Base-by-base conservation (phyloP, 768 basidiomycete genomes). In the Leccinellum rugosiceps region DNA sequence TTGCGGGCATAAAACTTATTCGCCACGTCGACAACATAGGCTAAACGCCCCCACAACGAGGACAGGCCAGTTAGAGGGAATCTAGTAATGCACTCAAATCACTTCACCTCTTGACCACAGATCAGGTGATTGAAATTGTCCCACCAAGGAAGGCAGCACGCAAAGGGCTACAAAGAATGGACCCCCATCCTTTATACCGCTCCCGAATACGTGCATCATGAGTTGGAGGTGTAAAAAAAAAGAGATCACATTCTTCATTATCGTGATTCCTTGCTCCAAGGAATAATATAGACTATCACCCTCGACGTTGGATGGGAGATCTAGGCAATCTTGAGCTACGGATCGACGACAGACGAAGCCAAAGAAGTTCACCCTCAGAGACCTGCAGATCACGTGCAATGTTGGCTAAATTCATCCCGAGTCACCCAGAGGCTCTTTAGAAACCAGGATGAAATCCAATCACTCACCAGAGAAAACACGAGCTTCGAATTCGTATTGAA, bases 1-100 rank as follows among this genome's bases (percentile, higher is more conserved):
- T 69, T 68, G 15, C 69, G 69, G 21, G 62, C 21, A 9, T 64
- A 71, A 52, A 56, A 61, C n/a, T 17, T 48, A 41, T 69, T 68
- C 9, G 34, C 45, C 1, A 58, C 53, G 4, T 58, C 43, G 3
- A 45, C 61, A 25, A 71, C 50, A 31, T 66, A 69, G 10, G 58
- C 68, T 69, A 41, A 31, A 1, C 4, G n/a, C 1, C 25, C 11
- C 17, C 21, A 53, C n/a, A 26, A 25, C 25, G 25, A 8, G n/a
- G 41, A 35, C 6, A n/a, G 3, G 13, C 4, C 11, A 21, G 34
- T 55, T 15, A 52, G 23, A 38, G n/a, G 38, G 9, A 23, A 31
- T 25, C 19, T 5, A 41, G 13, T 32, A 3, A 26, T 21, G 14
- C 4, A 50, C 15, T 10, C 47, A 3, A 25, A 1, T 5, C 17